These are phyloP conservation scores for Epicoccum nigrum DNA, from an alignment of 2,329 filamentous ascomycete genomes.

Conservation along the genomic window DNA sequence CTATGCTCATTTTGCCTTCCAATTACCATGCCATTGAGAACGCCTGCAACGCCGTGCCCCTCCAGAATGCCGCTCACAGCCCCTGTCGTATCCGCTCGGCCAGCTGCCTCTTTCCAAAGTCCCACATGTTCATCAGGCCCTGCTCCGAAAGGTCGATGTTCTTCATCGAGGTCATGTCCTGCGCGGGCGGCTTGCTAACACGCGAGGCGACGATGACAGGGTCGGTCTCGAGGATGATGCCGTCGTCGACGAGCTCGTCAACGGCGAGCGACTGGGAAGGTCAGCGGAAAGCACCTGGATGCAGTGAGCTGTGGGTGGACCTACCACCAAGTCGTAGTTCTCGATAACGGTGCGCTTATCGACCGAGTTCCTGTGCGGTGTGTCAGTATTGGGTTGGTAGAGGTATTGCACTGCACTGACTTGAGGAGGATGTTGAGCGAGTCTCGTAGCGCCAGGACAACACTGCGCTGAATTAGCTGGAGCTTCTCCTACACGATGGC, in stretches of 20 bases:
- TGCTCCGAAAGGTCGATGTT: slow-evolving; percentile 96
- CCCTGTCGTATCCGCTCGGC: slow-evolving; percentile 90
- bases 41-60: slow-evolving; percentile 42
- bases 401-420: slow-evolving; percentile 59
- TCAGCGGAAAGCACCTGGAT: slow-evolving; percentile 56
- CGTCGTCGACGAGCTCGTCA: slow-evolving; percentile 72
- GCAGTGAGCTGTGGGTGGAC: slow-evolving; percentile 7
- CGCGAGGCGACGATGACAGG: slow-evolving; percentile 90
- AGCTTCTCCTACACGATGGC: too few species aligned
- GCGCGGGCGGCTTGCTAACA: slow-evolving; percentile 87
- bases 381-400: slow-evolving; percentile 8
- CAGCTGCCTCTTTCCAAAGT: slow-evolving; percentile 90
- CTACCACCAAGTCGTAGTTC: slow-evolving; percentile 89
- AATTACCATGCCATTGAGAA: slow-evolving; percentile 23
- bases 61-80: slow-evolving; percentile 29
- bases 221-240: slow-evolving; percentile 96
- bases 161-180: slow-evolving; percentile 87
- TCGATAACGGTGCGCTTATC: slow-evolving; percentile 98
- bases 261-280: slow-evolving; percentile 89
- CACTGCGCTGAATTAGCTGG: slow-evolving; percentile 56
- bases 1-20: slow-evolving; percentile 24
- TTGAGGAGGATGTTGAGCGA: slow-evolving; percentile 90
- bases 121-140: slow-evolving; percentile 90
- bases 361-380: slow-evolving; percentile 74
- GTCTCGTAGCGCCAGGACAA: slow-evolving; percentile 88